Base-by-base conservation (phyloP, 257 asterid genomes). In the Echium plantagineum region DNA sequence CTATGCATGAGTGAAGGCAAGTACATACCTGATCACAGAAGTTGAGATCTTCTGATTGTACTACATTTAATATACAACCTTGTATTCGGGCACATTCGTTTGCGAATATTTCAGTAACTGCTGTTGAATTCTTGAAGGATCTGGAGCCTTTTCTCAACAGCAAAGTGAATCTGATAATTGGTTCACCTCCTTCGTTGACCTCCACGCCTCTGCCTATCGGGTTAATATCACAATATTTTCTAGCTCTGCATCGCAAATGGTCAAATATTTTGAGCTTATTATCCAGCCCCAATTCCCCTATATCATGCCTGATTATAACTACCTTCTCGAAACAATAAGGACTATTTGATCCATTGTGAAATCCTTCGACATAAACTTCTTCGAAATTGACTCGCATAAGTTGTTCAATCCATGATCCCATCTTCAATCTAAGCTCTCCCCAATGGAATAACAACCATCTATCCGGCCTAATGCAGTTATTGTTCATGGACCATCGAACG, bases 311-410 rank as follows among this genome's bases (percentile, higher is more conserved):
- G 74, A 66, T 64, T n/a, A 77, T 73, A 35, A 69, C 24, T 1
- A 73, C 81, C 70, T 64, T 77, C 73, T 77, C 76, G 18, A 77
- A 77, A 56, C 76, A 76, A 38, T 77, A 73, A 4, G 74, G 76
- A 26, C 61, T 71, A 51, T 61, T 67, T 47, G 70, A 70, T 60
- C 60, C 22, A 6, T 61, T 48, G 61, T n/a, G 1, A 17, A 77
- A 66, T 59, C 19, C 42, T 57, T 73, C 76, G n/a, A 77, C 59
- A 58, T 69, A 61, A 30, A 73, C 66, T 13, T 70, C 69, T 18
- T 77, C 82, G 0, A 57, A 66, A 52, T 52, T 56, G 0, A 72
- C 58, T 55, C 58, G 46, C 72, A 64, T 56, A 7, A 77, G 61
- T 15, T 64, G 61, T 30, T 63, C 60, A 5, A 77, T 28, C 82